phyloP scores from a whole-genome alignment of 257 asterid genomes.

The Fraxinus excelsior region DNA sequence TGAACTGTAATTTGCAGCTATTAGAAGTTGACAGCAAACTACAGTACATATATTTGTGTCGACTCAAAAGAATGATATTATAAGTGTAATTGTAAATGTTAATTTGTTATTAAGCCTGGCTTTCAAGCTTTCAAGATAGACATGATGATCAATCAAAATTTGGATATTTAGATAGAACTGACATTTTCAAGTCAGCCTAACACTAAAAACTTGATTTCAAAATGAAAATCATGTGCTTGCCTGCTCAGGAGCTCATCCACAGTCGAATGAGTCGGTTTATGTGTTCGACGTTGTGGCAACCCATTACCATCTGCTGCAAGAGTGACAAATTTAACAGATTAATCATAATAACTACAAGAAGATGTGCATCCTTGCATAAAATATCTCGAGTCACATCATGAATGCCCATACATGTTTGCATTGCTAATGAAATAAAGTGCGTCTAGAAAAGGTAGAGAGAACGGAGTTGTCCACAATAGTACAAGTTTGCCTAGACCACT shows the following conservation, averaged over 20 bases:
- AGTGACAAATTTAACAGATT: slow-evolving; percentile 10
- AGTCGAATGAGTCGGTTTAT: slow-evolving; percentile 55
- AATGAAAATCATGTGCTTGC: slow-evolving; percentile 39
- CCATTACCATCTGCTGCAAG: slow-evolving; percentile 59
- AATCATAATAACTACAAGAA: slow-evolving; percentile 4
- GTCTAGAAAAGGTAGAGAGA: neutral
- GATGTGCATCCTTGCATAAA: neutral
- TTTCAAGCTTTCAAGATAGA: neutral
- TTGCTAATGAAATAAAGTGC: neutral
- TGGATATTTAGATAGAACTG: neutral
- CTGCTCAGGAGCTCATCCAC: slow-evolving; percentile 78
- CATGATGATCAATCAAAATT: neutral
- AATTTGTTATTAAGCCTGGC: neutral
- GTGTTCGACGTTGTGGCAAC: slow-evolving; percentile 60
- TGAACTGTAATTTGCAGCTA: neutral
- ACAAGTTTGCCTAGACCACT: neutral
- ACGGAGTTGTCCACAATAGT: neutral
- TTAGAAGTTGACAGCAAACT: no score
- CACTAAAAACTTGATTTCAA: neutral
- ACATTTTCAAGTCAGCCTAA: neutral
- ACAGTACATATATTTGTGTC: no score
- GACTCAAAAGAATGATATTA: no score
- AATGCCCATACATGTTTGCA: neutral
- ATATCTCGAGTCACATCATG: neutral
- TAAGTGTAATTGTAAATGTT: neutral